Conservation (phyloP, 108 stramenopile genomes). For the Mediolabrus comicus region DNA sequence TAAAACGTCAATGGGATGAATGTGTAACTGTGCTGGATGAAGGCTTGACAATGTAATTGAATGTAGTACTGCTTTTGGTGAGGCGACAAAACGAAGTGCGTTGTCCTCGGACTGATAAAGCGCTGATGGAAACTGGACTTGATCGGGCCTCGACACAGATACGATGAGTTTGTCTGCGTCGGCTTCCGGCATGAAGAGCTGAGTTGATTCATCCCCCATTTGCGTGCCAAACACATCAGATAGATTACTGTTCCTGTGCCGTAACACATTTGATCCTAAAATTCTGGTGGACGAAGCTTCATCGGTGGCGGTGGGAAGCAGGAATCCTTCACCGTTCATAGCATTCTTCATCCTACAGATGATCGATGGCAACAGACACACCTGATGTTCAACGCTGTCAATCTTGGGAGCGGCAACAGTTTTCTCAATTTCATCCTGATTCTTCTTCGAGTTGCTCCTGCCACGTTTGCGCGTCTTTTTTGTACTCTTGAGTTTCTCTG, state of each 20-base stretch:
- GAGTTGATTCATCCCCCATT: not conserved
- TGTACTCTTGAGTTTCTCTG: not conserved
- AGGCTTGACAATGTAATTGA: not conserved
- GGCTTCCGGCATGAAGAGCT: conserved; percentile 6
- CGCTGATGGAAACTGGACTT: not conserved
- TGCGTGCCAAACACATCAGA: not conserved
- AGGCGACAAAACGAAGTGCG: not conserved
- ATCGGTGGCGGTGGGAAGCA: conserved; percentile 6
- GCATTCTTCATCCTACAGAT: not conserved
- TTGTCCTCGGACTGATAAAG: not conserved
- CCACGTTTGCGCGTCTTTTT: not conserved
- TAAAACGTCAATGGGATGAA: not conserved
- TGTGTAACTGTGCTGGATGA: not conserved
- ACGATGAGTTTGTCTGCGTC: not conserved
- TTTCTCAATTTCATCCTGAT: conserved; percentile 11
- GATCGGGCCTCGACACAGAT: not conserved
- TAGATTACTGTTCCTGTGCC: not conserved
- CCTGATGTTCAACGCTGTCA: not conserved
- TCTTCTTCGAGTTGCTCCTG: conserved; percentile 30
- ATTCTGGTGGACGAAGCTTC: not conserved
- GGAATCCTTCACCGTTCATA: conserved; percentile 12
- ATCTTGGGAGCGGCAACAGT: conserved; percentile 7
- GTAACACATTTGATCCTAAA: conserved; percentile 10
- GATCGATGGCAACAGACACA: not conserved
- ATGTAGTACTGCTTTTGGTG: not conserved